Base-by-base conservation (phyloP, 306 rosid genomes). In the Lablab purpureus region DNA sequence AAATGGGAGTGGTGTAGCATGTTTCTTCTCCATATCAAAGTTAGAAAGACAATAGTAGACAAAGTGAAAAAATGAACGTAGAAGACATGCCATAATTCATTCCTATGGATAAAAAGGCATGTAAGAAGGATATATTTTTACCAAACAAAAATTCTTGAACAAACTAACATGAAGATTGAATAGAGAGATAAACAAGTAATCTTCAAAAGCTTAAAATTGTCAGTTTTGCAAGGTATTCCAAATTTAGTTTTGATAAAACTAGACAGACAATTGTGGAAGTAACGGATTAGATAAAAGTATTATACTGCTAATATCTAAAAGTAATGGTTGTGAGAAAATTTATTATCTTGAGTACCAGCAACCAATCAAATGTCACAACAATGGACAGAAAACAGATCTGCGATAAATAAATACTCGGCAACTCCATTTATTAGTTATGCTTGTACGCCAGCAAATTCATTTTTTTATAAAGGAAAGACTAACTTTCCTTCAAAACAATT, bases 131-230 rank as follows among this genome's bases (percentile, higher is more conserved):
- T 7, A 30, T 56, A 15, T 0, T 25, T 69, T 23, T 19, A 45
- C 46, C 37, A 30, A 56, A 23, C 12, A 71, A 30, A 15, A 30
- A 28, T 56, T 69, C 27, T 28, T 46, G 77, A 46, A 71, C 40
- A 58, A 68, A 28, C 69, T 66, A 69, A 21, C 63, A 46, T 45
- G 40, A 70, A 56, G 71, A 68, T 45, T 28, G 49, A 55, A 68
- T 30, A 18, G 15, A 25, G 66, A 54, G 45, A 17, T 36, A 30
- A 69, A 40, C 22, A 28, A 78, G 36, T 18, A 4, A 66, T 27
- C 49, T 43, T 19, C 14, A 56, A 40, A 67, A 62, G 8, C 55
- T 22, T 66, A 9, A n/a, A 77, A 19, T 32, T 67, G 41, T 6
- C 67, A 69, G 68, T 27, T 67, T 77, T 67, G 56, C 32, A 41